Conservation (phyloP, 2,329 filamentous ascomycete species). For the Ceratocystis diversiconidia region DNA sequence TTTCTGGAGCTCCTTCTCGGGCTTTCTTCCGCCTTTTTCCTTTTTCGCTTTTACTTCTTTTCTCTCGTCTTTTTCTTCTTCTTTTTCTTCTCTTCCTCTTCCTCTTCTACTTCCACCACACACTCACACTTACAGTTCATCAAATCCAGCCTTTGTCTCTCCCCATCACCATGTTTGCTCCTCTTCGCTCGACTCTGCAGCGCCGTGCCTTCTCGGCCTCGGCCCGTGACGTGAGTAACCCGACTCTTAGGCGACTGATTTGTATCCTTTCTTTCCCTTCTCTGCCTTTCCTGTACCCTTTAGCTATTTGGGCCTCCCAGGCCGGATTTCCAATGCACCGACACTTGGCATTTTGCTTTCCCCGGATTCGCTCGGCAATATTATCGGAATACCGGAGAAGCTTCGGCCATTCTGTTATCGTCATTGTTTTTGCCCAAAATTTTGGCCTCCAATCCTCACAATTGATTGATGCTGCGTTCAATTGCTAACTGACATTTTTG, state of each 20-base stretch:
- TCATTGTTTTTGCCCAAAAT: no score
- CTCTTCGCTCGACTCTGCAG: constrained; percentile 44
- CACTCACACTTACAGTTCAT: constrained; percentile 19
- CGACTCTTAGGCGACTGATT: constrained; percentile 17
- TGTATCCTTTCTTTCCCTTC: background rate
- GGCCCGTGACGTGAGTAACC: constrained; percentile 49
- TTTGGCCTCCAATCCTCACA: background rate
- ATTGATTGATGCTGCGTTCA: background rate
- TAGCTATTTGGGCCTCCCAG: background rate
- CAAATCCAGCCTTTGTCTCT: constrained; percentile 18
- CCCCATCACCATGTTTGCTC: constrained; percentile 53
- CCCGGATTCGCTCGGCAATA: constrained; percentile 12
- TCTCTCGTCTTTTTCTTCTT: background rate
- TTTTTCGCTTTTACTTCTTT: constrained; percentile 3
- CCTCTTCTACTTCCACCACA: background rate
- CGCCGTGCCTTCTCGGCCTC: constrained; percentile 70
- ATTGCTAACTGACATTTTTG: constrained; percentile 8
- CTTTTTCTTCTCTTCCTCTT: constrained; percentile 9
- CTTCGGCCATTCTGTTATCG: background rate
- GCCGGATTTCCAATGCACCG: background rate
- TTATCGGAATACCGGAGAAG: background rate
- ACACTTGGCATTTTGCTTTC: background rate
- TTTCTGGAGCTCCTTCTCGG: constrained; percentile 9
- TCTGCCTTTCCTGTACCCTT: background rate
- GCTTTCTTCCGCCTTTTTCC: constrained; percentile 6